Percentiles rank a stretch among this genome's conserved stretches.
These are phyloP conservation scores for Hygrophorus russula DNA, from an alignment of 768 basidiomycete species.

Conservation along the genomic window DNA sequence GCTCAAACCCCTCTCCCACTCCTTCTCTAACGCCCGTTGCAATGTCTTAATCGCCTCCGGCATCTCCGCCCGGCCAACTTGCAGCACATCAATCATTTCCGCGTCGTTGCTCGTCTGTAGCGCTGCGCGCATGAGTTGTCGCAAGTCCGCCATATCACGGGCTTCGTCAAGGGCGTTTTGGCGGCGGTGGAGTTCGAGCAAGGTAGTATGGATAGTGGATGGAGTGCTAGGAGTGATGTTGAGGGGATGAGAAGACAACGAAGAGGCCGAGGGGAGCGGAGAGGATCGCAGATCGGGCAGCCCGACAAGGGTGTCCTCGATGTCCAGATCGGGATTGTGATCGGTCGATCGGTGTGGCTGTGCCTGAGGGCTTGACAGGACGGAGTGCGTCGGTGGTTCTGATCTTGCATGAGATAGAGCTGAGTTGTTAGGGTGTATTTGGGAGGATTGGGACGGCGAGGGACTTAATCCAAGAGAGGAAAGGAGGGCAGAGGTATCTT, in stretches of 20 bases:
- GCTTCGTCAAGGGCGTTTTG: conserved; percentile 39
- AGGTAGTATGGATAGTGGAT: conserved; percentile 13
- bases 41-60: conserved; percentile 75
- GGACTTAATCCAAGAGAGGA: conserved; percentile 14
- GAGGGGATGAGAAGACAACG: not conserved
- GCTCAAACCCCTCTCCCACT: conserved; percentile 19
- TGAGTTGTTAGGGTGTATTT: conserved; percentile 5
- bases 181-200: conserved; percentile 15
- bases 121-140: conserved; percentile 47
- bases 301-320: too few species aligned
- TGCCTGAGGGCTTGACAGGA: conserved; percentile 1
- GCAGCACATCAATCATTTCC: conserved; percentile 51
- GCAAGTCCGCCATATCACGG: conserved; percentile 43
- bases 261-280: not conserved
- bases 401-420: conserved; percentile 4
- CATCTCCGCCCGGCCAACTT: conserved; percentile 57
- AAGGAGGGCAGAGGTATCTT: conserved; percentile 25
- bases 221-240: conserved; percentile 2
- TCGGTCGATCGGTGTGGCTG: not conserved
- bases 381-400: not conserved
- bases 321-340: too few species aligned
- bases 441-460: conserved; percentile 5
- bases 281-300: not conserved
- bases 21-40: conserved; percentile 51
- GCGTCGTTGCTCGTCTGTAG: conserved; percentile 48